Evolutionary conservation across 768 basidiomycete species (phyloP), one percentile per base, ranked within the genome.

Genomic region (Exidia glandulosa): DNA sequence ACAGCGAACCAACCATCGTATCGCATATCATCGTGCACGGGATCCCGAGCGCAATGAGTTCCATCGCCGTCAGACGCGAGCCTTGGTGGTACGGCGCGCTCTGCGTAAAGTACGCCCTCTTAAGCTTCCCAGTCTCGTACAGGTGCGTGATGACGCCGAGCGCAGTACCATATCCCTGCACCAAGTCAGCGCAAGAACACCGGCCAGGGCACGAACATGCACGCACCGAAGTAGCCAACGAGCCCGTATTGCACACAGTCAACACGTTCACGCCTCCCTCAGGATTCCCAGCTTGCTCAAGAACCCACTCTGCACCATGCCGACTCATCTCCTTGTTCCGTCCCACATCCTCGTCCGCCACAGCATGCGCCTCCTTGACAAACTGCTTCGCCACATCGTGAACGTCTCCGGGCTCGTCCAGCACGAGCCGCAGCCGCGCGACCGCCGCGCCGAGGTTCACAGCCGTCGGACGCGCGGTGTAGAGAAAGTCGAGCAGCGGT

Each of bases 211-310:
- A 5, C 27, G 32, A 37, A 58, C 29, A 30, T 4, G 10, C 19
- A 64, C 86, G 59, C 65, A 93, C 93, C 32, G 93, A 95, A 10
- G 94, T 96, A 1, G 95, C 94, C 63, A 98, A 78, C 27, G 88
- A 91, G 3, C 94, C 94, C n/a, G 94, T 98, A 71, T 97, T 97
- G 75, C 94, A 97, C 12, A 97, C 91, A 16, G 94, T 96, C 71
- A 96, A 74, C 23, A 95, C 82, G 68, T 90, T 93, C 60, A 96
- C 71, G 37, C 75, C 69, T 6, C 69, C 71, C 47, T 76, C 78
- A 60, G 57, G 65, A 61, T 70, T 64, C 69, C 75, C 77, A 25
- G 79, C 75, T 33, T 74, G 73, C 41, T 82, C 72, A 36, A 85
- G 68, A 36, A 96, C 75, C 94, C 94, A 97, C 33, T 89, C 85